Conservation (phyloP, 2,329 filamentous ascomycete genomes). For the Nemania diffusa region DNA sequence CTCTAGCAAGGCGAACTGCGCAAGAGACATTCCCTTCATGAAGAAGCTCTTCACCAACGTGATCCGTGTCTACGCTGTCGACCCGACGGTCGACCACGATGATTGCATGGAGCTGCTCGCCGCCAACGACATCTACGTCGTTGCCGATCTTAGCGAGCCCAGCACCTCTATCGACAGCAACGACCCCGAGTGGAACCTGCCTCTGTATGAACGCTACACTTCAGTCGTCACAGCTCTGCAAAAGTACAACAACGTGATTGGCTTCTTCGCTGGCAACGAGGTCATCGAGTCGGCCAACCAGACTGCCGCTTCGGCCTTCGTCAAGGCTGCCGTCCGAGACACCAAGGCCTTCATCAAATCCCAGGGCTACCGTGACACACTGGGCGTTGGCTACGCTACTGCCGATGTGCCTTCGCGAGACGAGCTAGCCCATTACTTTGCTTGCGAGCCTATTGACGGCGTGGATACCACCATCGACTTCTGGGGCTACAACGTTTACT, state of each 20-base stretch:
- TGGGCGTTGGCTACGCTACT: conserved; percentile 95
- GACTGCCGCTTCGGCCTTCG: conserved; percentile 89
- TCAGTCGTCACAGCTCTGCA: conserved; percentile 82
- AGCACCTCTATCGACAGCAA: conserved; percentile 85
- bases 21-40: conserved; percentile 86
- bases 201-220: conserved; percentile 83
- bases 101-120: conserved; percentile 86
- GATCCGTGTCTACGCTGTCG: conserved; percentile 93
- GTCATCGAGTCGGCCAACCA: conserved; percentile 91
- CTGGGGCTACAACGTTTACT: conserved; percentile 99
- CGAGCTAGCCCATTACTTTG: conserved; percentile 90
- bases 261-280: conserved; percentile 99
- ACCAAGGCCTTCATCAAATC: conserved; percentile 92
- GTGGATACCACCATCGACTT: conserved; percentile 78
- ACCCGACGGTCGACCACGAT: conserved; percentile 81
- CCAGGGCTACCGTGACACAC: conserved; percentile 74
- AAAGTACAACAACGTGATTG: conserved; percentile 89
- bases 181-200: conserved; percentile 79
- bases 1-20: conserved; percentile 75
- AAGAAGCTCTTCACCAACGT: conserved; percentile 84
- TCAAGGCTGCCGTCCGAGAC: conserved; percentile 97
- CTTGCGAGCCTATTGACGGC: conserved; percentile 76
- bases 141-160: conserved; percentile 90
- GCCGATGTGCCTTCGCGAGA: conserved; percentile 86
- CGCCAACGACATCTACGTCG: conserved; percentile 91